Percentiles rank a stretch among this genome's conserved stretches.
These are phyloP conservation scores for Nitzschia sp. DNA, from an alignment of 108 stramenopile species.

Conservation along the genomic window DNA sequence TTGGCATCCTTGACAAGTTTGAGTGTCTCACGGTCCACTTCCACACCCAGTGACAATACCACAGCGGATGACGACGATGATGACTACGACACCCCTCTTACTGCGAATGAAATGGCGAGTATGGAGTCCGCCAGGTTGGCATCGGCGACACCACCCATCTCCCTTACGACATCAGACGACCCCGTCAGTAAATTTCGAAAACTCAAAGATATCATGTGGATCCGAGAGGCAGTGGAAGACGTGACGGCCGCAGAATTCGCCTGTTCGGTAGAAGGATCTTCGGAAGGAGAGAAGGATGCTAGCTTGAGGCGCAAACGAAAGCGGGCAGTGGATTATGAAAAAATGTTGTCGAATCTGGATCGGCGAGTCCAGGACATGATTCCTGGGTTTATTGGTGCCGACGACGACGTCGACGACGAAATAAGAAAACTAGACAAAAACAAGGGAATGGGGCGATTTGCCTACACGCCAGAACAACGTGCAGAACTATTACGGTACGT, in stretches of 20 bases:
- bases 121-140: neutral
- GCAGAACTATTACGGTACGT: slow-evolving; percentile 56
- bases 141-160: neutral
- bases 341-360: slow-evolving; percentile 70
- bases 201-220: slow-evolving; percentile 89
- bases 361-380: slow-evolving; percentile 74
- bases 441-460: slow-evolving; percentile 64
- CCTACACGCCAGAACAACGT: slow-evolving; percentile 67
- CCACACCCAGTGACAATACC: neutral
- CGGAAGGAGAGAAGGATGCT: slow-evolving; percentile 6
- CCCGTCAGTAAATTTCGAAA: slow-evolving; percentile 57
- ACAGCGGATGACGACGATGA: slow-evolving; percentile 6
- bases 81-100: neutral
- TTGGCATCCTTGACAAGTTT: neutral
- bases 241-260: slow-evolving; percentile 89
- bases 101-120: neutral
- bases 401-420: slow-evolving; percentile 12
- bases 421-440: slow-evolving; percentile 17
- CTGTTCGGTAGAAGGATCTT: slow-evolving; percentile 48
- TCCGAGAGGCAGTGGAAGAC: slow-evolving; percentile 82
- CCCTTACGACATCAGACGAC: neutral
- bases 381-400: neutral
- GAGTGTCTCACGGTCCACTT: neutral
- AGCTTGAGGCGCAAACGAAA: slow-evolving; percentile 32
- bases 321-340: slow-evolving; percentile 86